A percentile compares a stretch with the other conserved stretches of the same genome.
These are phyloP conservation scores for Clonostachys rhizophaga DNA, from an alignment of 2,329 filamentous ascomycete species.

Conservation along the genomic window DNA sequence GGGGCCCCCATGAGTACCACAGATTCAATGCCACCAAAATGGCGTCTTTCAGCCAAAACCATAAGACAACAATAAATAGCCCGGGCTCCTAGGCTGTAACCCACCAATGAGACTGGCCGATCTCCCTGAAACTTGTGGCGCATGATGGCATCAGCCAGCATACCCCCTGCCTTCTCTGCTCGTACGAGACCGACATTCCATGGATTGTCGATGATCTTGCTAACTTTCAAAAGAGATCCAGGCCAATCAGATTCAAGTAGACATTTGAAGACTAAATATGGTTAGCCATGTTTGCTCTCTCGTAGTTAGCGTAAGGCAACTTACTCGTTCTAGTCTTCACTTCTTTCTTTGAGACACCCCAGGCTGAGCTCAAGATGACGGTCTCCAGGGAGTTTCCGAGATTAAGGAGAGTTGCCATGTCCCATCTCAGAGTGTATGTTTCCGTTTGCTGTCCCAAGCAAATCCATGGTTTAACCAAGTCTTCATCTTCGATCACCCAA, in stretches of 20 bases:
- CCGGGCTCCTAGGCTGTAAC: conserved; percentile 77
- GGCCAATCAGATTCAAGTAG: conserved; percentile 61
- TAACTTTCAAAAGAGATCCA: conserved; percentile 57
- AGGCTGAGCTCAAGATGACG: conserved; percentile 76
- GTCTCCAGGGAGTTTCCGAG: conserved; percentile 74
- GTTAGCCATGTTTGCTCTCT: neutral
- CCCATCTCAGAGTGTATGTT: conserved; percentile 80
- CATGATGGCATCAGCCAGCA: conserved; percentile 75
- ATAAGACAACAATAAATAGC: conserved; percentile 83
- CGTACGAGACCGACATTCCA: conserved; percentile 73
- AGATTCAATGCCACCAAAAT: conserved; percentile 83
- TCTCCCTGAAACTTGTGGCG: conserved; percentile 76
- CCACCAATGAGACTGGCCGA: conserved; percentile 73
- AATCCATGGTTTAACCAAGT: conserved; percentile 69
- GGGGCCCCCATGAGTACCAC: conserved; percentile 82
- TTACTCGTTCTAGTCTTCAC: conserved; percentile 41
- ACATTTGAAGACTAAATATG: conserved; percentile 43
- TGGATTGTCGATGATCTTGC: conserved; percentile 75
- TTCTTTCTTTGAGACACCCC: conserved; percentile 59
- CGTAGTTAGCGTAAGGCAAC: conserved; percentile 8
- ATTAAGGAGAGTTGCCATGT: conserved; percentile 70
- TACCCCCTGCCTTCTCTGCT: conserved; percentile 67
- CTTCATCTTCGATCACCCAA: conserved; percentile 71
- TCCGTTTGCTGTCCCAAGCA: conserved; percentile 70
- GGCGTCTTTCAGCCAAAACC: conserved; percentile 71